A percentile compares a stretch with the other conserved stretches of the same genome.
Evolutionary conservation across 176 grass and related monocot species (phyloP).

Genomic region (Lolium perenne): DNA sequence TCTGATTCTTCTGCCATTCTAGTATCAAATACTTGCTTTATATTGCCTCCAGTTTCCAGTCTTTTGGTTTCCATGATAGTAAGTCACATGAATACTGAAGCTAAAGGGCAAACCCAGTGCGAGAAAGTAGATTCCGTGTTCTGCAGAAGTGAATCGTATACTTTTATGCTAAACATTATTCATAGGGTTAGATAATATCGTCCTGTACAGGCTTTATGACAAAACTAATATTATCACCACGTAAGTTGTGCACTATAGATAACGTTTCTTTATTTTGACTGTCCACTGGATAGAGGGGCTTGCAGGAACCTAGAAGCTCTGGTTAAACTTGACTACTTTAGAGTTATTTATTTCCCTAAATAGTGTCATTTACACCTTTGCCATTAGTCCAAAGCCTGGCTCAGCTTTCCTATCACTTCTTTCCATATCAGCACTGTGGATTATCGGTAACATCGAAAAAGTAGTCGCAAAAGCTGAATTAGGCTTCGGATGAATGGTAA

Average conservation of each 20-base stretch:
- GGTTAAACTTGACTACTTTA: neutral
- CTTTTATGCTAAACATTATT: conserved; percentile 13
- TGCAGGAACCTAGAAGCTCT: conserved; percentile 6
- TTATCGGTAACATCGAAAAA: neutral
- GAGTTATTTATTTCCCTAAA: conserved; percentile 13
- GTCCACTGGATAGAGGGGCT: neutral
- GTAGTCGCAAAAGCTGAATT: neutral
- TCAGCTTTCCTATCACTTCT: neutral
- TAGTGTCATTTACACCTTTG: neutral
- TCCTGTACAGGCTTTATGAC: neutral
- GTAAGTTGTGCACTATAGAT: neutral
- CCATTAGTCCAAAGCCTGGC: neutral
- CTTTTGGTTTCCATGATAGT: neutral
- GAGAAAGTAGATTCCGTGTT: neutral
- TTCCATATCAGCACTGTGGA: neutral
- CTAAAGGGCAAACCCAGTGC: conserved; percentile 9
- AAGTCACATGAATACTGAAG: conserved; percentile 17
- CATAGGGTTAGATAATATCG: neutral
- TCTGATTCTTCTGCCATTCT: conserved; percentile 19
- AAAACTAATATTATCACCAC: neutral
- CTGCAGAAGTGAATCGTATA: neutral
- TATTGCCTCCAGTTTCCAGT: neutral
- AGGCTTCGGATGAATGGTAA: neutral
- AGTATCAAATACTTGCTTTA: neutral
- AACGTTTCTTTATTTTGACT: neutral